Percentiles rank a stretch among this genome's conserved stretches.
phyloP scores from a whole-genome alignment of 768 basidiomycete genomes.

The Cystofilobasidium ferigula region DNA sequence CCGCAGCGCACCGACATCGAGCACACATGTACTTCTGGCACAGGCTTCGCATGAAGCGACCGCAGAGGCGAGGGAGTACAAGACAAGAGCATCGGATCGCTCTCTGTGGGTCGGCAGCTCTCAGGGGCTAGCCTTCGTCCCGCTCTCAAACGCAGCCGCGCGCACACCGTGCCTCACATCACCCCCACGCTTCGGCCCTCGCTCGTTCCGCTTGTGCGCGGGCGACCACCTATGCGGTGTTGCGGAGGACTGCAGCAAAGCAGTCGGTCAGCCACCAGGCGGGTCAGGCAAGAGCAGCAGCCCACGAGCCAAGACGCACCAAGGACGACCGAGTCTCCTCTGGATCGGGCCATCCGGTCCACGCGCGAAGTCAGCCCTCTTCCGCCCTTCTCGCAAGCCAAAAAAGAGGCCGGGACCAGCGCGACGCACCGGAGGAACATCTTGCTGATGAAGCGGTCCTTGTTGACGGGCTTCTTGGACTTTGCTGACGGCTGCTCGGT shows the following conservation, averaged over 20 bases:
- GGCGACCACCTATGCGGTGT: conserved; percentile 29
- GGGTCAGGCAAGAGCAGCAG: conserved; percentile 3
- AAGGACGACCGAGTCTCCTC: conserved; percentile 94
- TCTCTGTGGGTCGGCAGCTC: too few species aligned
- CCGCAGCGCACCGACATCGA: too few species aligned
- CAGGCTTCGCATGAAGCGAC: too few species aligned
- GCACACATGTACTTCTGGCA: too few species aligned
- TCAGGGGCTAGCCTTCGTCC: too few species aligned
- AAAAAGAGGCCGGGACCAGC: neutral
- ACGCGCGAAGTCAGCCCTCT: too few species aligned
- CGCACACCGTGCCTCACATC: too few species aligned
- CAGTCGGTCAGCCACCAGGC: conserved; percentile 6
- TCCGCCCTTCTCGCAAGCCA: neutral
- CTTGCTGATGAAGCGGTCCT: conserved; percentile 78
- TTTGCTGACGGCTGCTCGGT: conserved; percentile 95
- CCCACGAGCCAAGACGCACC: conserved; percentile 44
- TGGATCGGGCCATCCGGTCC: too few species aligned
- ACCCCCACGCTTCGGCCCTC: too few species aligned
- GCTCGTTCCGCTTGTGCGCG: neutral
- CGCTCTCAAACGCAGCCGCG: too few species aligned
- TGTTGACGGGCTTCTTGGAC: conserved; percentile 97
- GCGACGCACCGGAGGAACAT: conserved; percentile 26
- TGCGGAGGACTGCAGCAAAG: conserved; percentile 32
- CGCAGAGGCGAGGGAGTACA: too few species aligned
- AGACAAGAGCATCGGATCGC: too few species aligned